Evolutionary conservation across 2,329 filamentous ascomycete species (phyloP).

Genomic region (Lecanoromycetidae sp.): DNA sequence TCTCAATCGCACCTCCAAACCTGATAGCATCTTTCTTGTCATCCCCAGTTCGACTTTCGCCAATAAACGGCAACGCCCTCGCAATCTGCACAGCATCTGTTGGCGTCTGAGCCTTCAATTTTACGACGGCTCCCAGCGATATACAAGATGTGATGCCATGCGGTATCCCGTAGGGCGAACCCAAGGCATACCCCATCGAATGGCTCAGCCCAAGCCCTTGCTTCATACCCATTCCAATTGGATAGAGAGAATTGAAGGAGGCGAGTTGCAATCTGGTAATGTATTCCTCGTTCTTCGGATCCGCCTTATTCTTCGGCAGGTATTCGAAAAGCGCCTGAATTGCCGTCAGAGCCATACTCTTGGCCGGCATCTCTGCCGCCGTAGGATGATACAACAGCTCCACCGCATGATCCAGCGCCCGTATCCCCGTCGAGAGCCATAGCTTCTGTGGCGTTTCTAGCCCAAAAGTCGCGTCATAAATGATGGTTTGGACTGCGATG

Average conservation of each 20-base stretch:
- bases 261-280: constrained; percentile 43
- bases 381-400: constrained; percentile 43
- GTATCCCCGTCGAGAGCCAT: constrained; percentile 40
- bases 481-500: constrained; percentile 36
- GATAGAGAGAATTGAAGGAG: constrained; percentile 39
- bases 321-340: constrained; percentile 37
- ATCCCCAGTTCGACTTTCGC: constrained; percentile 6
- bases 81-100: constrained; percentile 29
- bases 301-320: constrained; percentile 35
- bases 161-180: constrained; percentile 43
- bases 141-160: constrained; percentile 45
- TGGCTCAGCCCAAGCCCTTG: constrained; percentile 40
- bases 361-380: constrained; percentile 39
- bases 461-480: constrained; percentile 43
- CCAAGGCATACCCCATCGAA: constrained; percentile 40
- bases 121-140: constrained; percentile 43
- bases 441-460: constrained; percentile 39
- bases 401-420: constrained; percentile 45
- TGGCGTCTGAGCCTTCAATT: constrained; percentile 37
- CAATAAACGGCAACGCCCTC: constrained; percentile 10
- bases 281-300: constrained; percentile 27
- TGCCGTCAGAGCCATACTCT: constrained; percentile 35
- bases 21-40: constrained; percentile 9
- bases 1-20: constrained; percentile 10
- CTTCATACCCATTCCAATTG: constrained; percentile 39